Evolutionary conservation across 257 asterid genomes (phyloP).

Genomic region (Solanum neorickii): DNA sequence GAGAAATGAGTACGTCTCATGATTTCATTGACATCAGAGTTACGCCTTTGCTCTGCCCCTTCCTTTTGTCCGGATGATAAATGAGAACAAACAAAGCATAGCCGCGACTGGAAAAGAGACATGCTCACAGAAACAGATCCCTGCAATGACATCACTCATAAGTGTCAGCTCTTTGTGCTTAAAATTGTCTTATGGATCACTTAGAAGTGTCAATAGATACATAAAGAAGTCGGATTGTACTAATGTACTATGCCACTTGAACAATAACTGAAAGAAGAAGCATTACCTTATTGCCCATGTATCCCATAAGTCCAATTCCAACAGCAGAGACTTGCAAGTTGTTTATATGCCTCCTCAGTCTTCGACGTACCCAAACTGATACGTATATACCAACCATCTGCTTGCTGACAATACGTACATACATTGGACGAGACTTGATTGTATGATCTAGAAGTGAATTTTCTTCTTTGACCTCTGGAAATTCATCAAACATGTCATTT

Average conservation of each 20-base stretch:
- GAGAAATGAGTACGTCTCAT: slow-evolving; percentile 72
- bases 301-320: slow-evolving; percentile 95
- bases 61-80: slow-evolving; percentile 73
- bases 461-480: slow-evolving; percentile 12
- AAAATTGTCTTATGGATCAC: neutral
- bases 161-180: neutral
- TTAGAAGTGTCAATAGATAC: neutral
- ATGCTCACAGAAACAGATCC: slow-evolving; percentile 93
- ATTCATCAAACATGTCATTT: slow-evolving; percentile 34
- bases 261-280: neutral
- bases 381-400: slow-evolving; percentile 98
- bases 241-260: neutral
- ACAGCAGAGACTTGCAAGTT: slow-evolving; percentile 85
- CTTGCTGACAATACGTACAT: slow-evolving; percentile 79
- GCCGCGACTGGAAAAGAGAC: slow-evolving; percentile 73
- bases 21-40: slow-evolving; percentile 69
- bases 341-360: slow-evolving; percentile 75
- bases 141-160: slow-evolving; percentile 19
- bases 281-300: slow-evolving; percentile 89
- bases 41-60: slow-evolving; percentile 74
- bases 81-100: slow-evolving; percentile 94
- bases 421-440: slow-evolving; percentile 27
- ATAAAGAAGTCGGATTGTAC: neutral
- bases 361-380: slow-evolving; percentile 75
- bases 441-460: neutral